Evolutionary conservation across 208 protist species (phyloP).

Genomic region (Acanthamoeba sp.): DNA sequence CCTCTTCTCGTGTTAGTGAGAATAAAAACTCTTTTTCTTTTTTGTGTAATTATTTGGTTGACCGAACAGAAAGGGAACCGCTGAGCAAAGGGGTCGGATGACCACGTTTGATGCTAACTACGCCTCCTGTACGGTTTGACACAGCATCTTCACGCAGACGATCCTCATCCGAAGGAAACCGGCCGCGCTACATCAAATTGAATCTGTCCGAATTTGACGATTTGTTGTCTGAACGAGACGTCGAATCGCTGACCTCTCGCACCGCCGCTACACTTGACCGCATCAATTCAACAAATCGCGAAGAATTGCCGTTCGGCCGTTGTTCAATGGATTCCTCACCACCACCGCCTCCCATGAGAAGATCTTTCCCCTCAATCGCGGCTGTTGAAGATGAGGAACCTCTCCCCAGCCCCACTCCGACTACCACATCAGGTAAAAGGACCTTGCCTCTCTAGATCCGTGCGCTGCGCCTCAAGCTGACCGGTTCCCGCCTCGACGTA

Average conservation of each 20-base stretch:
- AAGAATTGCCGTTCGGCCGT: background rate
- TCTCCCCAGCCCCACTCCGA: background rate
- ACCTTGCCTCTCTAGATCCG: too few relatives aligned
- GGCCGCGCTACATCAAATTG: background rate
- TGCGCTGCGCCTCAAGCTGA: background rate
- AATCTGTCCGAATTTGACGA: background rate
- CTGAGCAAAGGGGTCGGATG: background rate
- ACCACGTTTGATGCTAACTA: background rate
- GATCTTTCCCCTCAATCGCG: background rate
- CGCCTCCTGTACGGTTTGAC: background rate
- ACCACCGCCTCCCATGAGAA: background rate
- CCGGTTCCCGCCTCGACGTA: background rate
- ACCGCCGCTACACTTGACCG: background rate
- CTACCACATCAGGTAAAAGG: too few relatives aligned
- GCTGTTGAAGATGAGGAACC: constrained; percentile 22
- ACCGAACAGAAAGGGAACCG: background rate
- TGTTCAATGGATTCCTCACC: background rate
- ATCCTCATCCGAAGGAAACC: background rate
- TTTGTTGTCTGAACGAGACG: background rate
- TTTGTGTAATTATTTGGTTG: background rate
- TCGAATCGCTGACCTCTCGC: background rate
- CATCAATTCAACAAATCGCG: background rate
- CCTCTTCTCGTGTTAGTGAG: too few relatives aligned
- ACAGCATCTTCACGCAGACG: background rate
- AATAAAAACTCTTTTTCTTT: too few relatives aligned